Evolutionary conservation across 176 grass and related monocot species (phyloP), one percentile per base, ranked within the genome.

Genomic region (Hsuehochloa calcarea): DNA sequence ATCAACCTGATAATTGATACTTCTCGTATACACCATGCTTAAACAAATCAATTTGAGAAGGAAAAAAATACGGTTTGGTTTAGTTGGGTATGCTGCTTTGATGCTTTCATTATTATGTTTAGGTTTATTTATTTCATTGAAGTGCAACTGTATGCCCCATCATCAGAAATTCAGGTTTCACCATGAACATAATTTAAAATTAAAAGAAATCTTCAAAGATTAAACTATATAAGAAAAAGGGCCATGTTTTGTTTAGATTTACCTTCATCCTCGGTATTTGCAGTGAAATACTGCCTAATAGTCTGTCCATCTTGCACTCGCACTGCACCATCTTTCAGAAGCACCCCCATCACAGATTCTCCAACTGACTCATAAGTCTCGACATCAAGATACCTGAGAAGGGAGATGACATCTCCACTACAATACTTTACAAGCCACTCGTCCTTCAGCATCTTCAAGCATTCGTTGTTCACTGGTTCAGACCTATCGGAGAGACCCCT

Each of bases 321-420:
- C 35, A 98, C 64, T 64, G 65, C 59, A 70, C 93, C 91, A 87
- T 94, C 90, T 85, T 92, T 94, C 37, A 98, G 70, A 84, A 96
- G 86, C 44, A 91, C 84, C 16, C 79, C 78, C 89, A 96, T 92
- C 44, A 96, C 91, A 78, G 93, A 82, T 85, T 94, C 90, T 70
- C 96, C 96, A 84, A 94, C 88, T 45, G 85, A 90, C 80, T 98
- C 96, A 19, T 98, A 98, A 50, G 93, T 98, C 88, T 98, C 96
- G 4, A 96, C 93, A 81, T 98, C 96, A 81, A 98, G 89, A 89
- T 89, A 91, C 41, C 90, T 95, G 70, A 96, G 89, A 84, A 98
- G 89, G 55, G 83, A 15, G 51, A 96, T 54, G 55, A 77, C 80
- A 80, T 98, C 88, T 50, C 86, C 86, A 65, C 60, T 40, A 14